Evolutionary conservation across 1,284 basidiomycete genomes (phyloP), one percentile per base, ranked within the genome.

Genomic region (Sphaerobolus stellatus): DNA sequence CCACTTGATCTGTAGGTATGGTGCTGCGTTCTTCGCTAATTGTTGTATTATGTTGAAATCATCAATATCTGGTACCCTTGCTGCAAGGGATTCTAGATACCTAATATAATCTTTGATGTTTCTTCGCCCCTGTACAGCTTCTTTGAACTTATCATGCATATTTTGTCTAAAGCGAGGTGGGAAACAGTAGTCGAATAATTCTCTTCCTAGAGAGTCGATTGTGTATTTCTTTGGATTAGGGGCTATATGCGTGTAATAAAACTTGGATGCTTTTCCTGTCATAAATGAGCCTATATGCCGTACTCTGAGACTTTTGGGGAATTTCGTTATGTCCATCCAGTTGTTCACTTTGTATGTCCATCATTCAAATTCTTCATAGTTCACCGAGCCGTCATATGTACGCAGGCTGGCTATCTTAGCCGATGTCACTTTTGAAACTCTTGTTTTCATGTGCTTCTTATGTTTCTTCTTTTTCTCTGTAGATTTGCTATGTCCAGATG

Each of bases 121-220:
- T 14, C 28, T 43, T 13, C 11, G 3, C 20, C 58, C 44, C 47
- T 71, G 70, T 2, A 22, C 3, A 9, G 48, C 49, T 0, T 50
- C 34, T 1, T 50, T 18, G 9, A 68, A 58, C 28, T 61, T 48
- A 3, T 58, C 48, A 0, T 58, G 50, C 50, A 64, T 59, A 22
- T 63, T 49, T 1, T 57, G 25, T 3, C 69, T 60, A 54, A 69
- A 77, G 36, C 75, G 63, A 0, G 69, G 51, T 0, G 73, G 74
- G 65, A 80, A 80, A 48, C 75, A 77, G 52, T 74, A 72, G 52
- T 76, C 67, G 55, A 74, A 79, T 3, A 79, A 47, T 5, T 60
- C 74, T 1, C 56, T 38, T 48, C 76, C 74, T 55, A 78, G 69
- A 6, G 51, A 24, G 0, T 59, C 16, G 0, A 65, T 48, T 1